phyloP scores from a whole-genome alignment of 768 basidiomycete genomes.

The Kwoniella mangroviensis region DNA sequence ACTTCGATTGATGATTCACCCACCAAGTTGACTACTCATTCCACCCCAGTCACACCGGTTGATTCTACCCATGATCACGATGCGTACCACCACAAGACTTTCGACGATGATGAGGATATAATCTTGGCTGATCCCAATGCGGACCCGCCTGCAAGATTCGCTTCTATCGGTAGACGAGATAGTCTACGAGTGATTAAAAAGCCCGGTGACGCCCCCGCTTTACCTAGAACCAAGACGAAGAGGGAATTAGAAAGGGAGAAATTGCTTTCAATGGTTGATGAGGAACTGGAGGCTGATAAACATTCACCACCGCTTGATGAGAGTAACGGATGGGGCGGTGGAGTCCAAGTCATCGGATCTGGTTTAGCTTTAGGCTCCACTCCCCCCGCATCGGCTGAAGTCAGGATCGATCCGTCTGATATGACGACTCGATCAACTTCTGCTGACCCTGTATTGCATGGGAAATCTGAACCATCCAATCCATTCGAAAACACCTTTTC shows the following conservation, averaged over 20 bases:
- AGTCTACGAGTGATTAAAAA: slow-evolving; percentile 34
- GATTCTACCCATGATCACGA: background rate
- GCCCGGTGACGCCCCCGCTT: slow-evolving; percentile 23
- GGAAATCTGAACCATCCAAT: slow-evolving; percentile 10
- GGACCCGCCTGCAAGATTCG: slow-evolving; percentile 37
- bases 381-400: slow-evolving; percentile 8
- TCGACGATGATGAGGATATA: slow-evolving; percentile 18
- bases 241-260: slow-evolving; percentile 54
- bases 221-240: slow-evolving; percentile 42
- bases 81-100: background rate
- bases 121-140: slow-evolving; percentile 13
- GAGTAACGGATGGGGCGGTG: slow-evolving; percentile 30
- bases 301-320: slow-evolving; percentile 13
- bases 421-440: slow-evolving; percentile 22
- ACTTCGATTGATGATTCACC: slow-evolving; percentile 16
- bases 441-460: slow-evolving; percentile 24
- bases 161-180: slow-evolving; percentile 40
- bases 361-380: slow-evolving; percentile 33
- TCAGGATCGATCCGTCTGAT: slow-evolving; percentile 19
- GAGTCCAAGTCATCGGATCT: slow-evolving; percentile 51
- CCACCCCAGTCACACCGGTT: slow-evolving; percentile 3
- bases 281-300: slow-evolving; percentile 49
- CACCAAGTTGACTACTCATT: background rate
- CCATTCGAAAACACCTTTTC: slow-evolving; percentile 24
- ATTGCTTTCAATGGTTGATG: slow-evolving; percentile 52